Evolutionary conservation across 2,329 filamentous ascomycete genomes (phyloP).

Genomic region (Tolypocladium album): DNA sequence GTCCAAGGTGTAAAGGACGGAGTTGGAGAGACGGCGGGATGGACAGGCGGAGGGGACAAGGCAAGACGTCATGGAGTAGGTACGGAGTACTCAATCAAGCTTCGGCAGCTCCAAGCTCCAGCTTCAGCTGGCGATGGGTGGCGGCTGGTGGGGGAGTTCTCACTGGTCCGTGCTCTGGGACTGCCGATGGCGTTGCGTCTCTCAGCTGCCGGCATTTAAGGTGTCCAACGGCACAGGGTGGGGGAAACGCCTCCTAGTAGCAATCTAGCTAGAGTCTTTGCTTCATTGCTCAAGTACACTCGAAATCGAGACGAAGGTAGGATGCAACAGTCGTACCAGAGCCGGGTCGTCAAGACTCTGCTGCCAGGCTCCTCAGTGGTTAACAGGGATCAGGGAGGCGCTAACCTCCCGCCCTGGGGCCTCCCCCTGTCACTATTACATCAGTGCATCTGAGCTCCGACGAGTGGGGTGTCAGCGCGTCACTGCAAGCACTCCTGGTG

Average conservation of each 20-base stretch:
- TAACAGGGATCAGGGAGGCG: neutral
- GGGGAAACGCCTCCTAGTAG: too few species aligned
- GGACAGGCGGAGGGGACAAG: neutral
- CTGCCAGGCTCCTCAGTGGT: neutral
- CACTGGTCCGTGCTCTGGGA: neutral
- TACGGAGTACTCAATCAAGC: neutral
- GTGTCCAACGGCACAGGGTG: neutral
- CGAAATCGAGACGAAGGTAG: neutral
- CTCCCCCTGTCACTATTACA: neutral
- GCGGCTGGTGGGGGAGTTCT: neutral
- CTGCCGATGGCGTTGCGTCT: neutral
- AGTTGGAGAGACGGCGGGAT: neutral
- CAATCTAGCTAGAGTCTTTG: too few species aligned
- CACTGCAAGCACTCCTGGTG: neutral
- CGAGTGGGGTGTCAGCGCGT: neutral
- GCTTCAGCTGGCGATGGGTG: neutral
- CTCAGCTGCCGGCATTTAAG: neutral
- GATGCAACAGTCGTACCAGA: neutral
- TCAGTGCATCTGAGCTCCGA: neutral
- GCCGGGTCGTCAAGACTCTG: too few species aligned
- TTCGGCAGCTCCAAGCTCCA: conserved; percentile 1
- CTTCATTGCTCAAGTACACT: too few species aligned
- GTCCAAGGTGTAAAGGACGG: neutral
- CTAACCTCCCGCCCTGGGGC: neutral
- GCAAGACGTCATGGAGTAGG: neutral